A percentile compares a stretch with the other conserved stretches of the same genome.
These are phyloP conservation scores for Ceriops tagal DNA, from an alignment of 345 rosid genomes.

Conservation along the genomic window DNA sequence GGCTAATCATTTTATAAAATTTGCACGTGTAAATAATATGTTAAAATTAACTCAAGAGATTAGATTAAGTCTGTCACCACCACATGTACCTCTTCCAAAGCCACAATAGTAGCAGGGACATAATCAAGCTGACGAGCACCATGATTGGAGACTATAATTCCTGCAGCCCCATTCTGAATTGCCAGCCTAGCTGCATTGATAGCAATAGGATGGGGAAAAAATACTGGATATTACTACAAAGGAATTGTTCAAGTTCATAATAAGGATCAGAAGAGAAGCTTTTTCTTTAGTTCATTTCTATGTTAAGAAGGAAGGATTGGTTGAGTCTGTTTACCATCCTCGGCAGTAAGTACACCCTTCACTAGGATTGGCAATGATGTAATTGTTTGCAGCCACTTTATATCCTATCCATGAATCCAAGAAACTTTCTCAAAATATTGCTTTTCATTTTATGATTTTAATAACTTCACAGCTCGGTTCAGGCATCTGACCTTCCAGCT, in stretches of 20 bases:
- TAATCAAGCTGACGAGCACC: conserved; percentile 97
- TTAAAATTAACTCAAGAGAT: not conserved
- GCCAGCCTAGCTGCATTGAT: conserved; percentile 63
- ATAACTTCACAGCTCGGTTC: not conserved
- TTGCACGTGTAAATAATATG: not conserved
- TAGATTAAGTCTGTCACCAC: not conserved
- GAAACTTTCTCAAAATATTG: not conserved
- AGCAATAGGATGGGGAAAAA: not conserved
- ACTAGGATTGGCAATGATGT: conserved; percentile 86
- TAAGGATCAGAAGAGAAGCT: not conserved
- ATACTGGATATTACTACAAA: not conserved
- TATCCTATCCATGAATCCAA: conserved; percentile 45
- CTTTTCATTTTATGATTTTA: not conserved
- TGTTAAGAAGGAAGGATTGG: not conserved
- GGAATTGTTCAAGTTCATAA: not conserved
- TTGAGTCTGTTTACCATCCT: conserved; percentile 56
- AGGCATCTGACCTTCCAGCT: conserved; percentile 71
- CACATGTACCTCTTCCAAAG: conserved; percentile 71
- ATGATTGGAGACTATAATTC: conserved; percentile 89
- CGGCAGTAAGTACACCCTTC: conserved; percentile 89
- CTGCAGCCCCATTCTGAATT: conserved; percentile 71
- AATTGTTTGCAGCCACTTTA: conserved; percentile 88
- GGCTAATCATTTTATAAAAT: too few relatives aligned
- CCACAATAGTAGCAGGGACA: conserved; percentile 79
- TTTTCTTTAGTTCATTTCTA: not conserved